A percentile compares a stretch with the other conserved stretches of the same genome.
These are phyloP conservation scores for Tardiomyces digboiensis DNA, from an alignment of 1,139 yeast genomes.

Conservation along the genomic window DNA sequence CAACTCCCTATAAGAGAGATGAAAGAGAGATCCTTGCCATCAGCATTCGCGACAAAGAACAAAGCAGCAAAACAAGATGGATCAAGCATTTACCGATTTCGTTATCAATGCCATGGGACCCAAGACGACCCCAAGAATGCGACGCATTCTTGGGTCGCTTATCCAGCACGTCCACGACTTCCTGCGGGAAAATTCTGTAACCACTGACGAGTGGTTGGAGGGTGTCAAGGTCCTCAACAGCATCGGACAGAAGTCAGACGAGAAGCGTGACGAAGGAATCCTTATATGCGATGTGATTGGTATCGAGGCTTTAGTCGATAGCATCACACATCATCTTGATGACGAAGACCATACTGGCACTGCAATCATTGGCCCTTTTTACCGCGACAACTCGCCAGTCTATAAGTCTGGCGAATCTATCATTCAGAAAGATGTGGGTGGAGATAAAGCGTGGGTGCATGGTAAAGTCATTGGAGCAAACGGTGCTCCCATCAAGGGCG, in stretches of 20 bases:
- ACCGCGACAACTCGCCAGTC: constrained; percentile 23
- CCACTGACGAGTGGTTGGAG: constrained; percentile 30
- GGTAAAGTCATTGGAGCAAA: constrained; percentile 23
- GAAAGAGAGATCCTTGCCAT: no score
- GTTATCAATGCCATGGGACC: constrained; percentile 27
- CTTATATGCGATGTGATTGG: constrained; percentile 30
- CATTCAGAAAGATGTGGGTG: constrained; percentile 27
- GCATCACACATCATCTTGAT: constrained; percentile 22
- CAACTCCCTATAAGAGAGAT: no score
- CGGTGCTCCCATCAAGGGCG: constrained; percentile 26
- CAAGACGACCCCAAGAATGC: constrained; percentile 22
- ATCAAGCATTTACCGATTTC: constrained; percentile 23
- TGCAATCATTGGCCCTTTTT: constrained; percentile 28
- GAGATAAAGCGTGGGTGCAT: constrained; percentile 20
- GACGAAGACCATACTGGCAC: constrained; percentile 22
- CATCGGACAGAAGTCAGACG: constrained; percentile 29
- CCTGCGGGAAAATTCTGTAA: constrained; percentile 27
- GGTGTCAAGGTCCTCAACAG: constrained; percentile 28
- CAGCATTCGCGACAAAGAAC: no score
- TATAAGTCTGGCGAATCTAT: constrained; percentile 25
- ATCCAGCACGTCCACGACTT: constrained; percentile 31
- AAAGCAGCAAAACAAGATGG: constrained; percentile 10
- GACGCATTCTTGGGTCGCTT: constrained; percentile 20
- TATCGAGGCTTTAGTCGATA: constrained; percentile 28
- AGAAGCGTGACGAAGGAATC: constrained; percentile 28